Percentiles rank a stretch among this genome's conserved stretches.
Conservation (phyloP, 2,329 filamentous ascomycete species). For the Colletotrichum viniferum region DNA sequence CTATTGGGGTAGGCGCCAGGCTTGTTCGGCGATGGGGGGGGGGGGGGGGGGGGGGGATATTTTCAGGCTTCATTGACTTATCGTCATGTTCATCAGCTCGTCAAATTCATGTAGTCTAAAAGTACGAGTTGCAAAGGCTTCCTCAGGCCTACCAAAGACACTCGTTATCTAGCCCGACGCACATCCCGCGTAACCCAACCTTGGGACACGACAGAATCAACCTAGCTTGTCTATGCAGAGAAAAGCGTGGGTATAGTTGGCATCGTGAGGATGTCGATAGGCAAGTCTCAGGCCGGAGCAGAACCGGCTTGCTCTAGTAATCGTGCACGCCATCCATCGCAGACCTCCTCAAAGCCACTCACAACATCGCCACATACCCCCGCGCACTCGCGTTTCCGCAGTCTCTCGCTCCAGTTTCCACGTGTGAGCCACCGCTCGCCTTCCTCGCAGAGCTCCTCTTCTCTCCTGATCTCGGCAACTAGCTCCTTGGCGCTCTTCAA, state of each 20-base stretch:
- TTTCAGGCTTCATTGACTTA: neutral
- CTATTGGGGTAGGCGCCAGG: neutral
- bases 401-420: constrained; percentile 81
- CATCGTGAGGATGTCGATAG: neutral
- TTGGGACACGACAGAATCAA: neutral
- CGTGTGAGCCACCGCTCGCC: constrained; percentile 81
- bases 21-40: neutral
- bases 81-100: constrained; percentile 7
- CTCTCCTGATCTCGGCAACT: constrained; percentile 81
- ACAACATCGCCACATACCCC: constrained; percentile 86
- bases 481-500: constrained; percentile 84
- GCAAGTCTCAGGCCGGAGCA: constrained; percentile 37
- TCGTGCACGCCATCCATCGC: constrained; percentile 80
- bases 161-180: neutral
- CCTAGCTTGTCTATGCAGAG: neutral
- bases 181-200: neutral
- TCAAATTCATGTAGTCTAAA: constrained; percentile 19
- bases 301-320: constrained; percentile 69
- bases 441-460: constrained; percentile 82
- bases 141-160: neutral
- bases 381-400: constrained; percentile 81
- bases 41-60: neutral
- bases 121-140: neutral
- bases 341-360: constrained; percentile 89
- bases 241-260: neutral